Percentiles rank a stretch among this genome's conserved stretches.
Evolutionary conservation across 345 rosid genomes (phyloP).

Genomic region (Citrus mangshanensis): DNA sequence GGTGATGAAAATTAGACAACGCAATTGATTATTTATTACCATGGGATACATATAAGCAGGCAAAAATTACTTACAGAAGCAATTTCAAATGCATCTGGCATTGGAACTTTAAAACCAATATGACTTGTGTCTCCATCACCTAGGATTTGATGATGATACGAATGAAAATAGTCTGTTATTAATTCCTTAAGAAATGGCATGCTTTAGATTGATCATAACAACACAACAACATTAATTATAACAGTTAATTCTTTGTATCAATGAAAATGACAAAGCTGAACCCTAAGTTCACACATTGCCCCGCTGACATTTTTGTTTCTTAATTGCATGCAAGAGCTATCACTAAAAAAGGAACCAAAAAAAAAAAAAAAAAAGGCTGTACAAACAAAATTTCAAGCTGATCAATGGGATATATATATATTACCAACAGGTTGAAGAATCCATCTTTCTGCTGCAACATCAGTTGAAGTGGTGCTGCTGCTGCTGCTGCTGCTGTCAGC

Average conservation of each 20-base stretch:
- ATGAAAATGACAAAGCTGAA: neutral
- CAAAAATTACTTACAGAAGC: constrained; percentile 44
- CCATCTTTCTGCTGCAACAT: constrained; percentile 54
- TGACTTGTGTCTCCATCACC: constrained; percentile 91
- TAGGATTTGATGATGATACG: constrained; percentile 7
- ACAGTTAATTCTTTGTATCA: neutral
- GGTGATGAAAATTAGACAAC: neutral
- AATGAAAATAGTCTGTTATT: neutral
- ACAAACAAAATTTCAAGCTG: neutral
- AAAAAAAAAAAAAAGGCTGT: too few species aligned
- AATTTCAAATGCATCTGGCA: constrained; percentile 84
- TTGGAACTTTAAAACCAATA: constrained; percentile 66
- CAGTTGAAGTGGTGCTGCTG: constrained; percentile 21
- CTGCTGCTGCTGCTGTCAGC: constrained; percentile 29
- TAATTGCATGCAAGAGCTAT: neutral
- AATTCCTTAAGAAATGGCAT: too few species aligned
- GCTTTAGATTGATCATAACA: neutral
- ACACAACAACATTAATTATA: neutral
- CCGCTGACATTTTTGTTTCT: neutral
- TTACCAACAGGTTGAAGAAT: constrained; percentile 84
- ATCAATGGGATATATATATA: neutral
- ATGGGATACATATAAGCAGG: neutral
- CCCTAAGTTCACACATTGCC: neutral
- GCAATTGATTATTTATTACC: too few species aligned
- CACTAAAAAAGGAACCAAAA: too few species aligned